Conservation (phyloP, 148 eudicot genomes). For the Rhododendron molle region DNA sequence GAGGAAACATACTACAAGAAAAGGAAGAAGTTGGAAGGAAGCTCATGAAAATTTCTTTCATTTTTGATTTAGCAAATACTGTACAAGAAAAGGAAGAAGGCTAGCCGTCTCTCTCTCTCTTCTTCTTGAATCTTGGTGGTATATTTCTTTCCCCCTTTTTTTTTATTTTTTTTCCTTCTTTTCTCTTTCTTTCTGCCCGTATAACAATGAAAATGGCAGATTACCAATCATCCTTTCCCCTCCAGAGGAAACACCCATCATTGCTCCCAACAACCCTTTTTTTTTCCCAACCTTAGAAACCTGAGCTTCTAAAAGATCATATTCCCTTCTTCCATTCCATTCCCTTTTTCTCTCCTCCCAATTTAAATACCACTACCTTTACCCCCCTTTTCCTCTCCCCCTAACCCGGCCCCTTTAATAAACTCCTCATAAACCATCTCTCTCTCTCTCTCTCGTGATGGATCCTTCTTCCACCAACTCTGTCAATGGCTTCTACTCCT, state of each 20-base stretch:
- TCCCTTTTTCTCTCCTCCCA: constrained; percentile 1
- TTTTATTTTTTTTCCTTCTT: neutral
- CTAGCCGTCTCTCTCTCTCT: neutral
- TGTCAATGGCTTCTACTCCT: constrained; percentile 66
- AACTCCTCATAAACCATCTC: neutral
- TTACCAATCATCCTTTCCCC: constrained; percentile 93
- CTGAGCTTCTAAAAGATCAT: constrained; percentile 64
- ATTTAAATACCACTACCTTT: constrained; percentile 24
- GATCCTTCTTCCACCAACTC: constrained; percentile 49
- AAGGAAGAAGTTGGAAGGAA: constrained; percentile 50
- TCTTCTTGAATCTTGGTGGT: no score
- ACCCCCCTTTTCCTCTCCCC: constrained; percentile 3
- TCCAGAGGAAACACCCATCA: constrained; percentile 93
- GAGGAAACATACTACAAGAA: constrained; percentile 14
- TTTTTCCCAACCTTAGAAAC: constrained; percentile 52
- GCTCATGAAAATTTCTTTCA: constrained; percentile 36
- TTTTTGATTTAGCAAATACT: no score
- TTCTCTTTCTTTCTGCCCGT: constrained; percentile 30
- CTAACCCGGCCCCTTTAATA: neutral
- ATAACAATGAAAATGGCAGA: constrained; percentile 84
- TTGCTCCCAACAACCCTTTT: constrained; percentile 85
- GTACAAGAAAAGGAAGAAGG: constrained; percentile 28
- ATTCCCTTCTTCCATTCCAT: constrained; percentile 16
- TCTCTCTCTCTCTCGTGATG: constrained; percentile 21
- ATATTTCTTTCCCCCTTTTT: neutral